These are phyloP conservation scores for Polychytrium aggregatum DNA, from an alignment of 192 early-diverging fungal species.

Conservation along the genomic window DNA sequence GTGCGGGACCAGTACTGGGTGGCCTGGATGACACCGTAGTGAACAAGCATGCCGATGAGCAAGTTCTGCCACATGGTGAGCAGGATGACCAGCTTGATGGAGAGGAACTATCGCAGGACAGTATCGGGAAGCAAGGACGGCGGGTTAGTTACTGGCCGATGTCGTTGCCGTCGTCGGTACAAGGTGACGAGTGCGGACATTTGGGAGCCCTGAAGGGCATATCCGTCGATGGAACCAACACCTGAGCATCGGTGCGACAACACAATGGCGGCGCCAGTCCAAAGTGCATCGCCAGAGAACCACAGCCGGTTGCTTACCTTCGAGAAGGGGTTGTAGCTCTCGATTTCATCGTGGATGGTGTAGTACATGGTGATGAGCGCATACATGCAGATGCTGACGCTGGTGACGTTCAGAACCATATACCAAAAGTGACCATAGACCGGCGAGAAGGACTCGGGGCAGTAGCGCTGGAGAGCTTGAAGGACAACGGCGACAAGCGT, in stretches of 20 bases:
- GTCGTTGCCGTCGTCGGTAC: neutral
- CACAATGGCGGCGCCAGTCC: too few relatives aligned
- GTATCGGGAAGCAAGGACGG: too few relatives aligned
- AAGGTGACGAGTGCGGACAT: neutral
- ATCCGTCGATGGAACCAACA: too few relatives aligned
- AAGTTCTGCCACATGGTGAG: constrained; percentile 45
- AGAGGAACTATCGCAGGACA: constrained; percentile 16
- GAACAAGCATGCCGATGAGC: constrained; percentile 37
- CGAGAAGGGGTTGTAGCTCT: constrained; percentile 9
- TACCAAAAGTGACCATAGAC: constrained; percentile 56
- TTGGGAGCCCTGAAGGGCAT: neutral
- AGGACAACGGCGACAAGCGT: constrained; percentile 52
- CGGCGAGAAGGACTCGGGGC: constrained; percentile 45
- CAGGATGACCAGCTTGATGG: constrained; percentile 39
- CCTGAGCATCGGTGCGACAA: too few relatives aligned
- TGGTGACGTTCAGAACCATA: constrained; percentile 49
- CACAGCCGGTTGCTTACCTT: constrained; percentile 10
- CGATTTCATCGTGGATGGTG: constrained; percentile 36
- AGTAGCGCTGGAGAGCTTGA: constrained; percentile 41
- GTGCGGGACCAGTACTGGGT: constrained; percentile 41
- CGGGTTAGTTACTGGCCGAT: too few relatives aligned
- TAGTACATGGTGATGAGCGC: constrained; percentile 50
- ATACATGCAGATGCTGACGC: constrained; percentile 55
- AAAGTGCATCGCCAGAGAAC: too few relatives aligned
- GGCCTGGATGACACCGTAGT: constrained; percentile 25